phyloP scores from a whole-genome alignment of 2,329 filamentous ascomycete genomes.

The Cordyceps militaris region DNA sequence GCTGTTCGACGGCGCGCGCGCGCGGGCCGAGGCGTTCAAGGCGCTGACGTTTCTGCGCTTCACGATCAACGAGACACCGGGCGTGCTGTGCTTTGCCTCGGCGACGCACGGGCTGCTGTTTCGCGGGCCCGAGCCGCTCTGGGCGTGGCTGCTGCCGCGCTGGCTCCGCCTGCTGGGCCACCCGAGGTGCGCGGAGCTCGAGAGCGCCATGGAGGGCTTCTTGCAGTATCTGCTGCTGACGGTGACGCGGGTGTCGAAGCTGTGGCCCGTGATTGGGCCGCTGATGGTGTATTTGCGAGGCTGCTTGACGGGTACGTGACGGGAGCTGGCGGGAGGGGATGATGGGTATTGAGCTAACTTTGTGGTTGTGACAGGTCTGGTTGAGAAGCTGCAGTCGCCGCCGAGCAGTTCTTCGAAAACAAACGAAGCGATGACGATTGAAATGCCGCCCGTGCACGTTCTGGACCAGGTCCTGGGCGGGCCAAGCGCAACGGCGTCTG shows the following conservation, averaged over 20 bases:
- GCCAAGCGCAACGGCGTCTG: conserved; percentile 9
- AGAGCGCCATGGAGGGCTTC: conserved; percentile 45
- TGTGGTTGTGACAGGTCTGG: conserved; percentile 20
- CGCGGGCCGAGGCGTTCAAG: conserved; percentile 56
- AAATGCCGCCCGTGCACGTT: conserved; percentile 34
- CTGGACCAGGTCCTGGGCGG: conserved; percentile 29
- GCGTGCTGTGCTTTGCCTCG: conserved; percentile 49
- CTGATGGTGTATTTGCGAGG: conserved; percentile 42
- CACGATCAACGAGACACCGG: conserved; percentile 67
- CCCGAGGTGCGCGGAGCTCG: conserved; percentile 38
- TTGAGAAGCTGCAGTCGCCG: conserved; percentile 30
- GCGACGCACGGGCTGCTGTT: conserved; percentile 38
- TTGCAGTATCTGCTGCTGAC: conserved; percentile 42
- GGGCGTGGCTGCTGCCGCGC: conserved; percentile 57
- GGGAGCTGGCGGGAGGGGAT: not conserved
- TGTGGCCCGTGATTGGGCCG: conserved; percentile 43
- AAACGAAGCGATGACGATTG: conserved; percentile 22
- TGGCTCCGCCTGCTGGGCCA: conserved; percentile 51
- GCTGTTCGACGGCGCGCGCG: conserved; percentile 50
- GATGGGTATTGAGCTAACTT: conserved; percentile 14
- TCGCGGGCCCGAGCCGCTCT: conserved; percentile 54
- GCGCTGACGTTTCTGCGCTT: conserved; percentile 72
- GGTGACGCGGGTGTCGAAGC: conserved; percentile 33
- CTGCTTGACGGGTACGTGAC: conserved; percentile 37
- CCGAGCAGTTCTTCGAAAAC: conserved; percentile 21